Evolutionary conservation across 2,329 filamentous ascomycete species (phyloP).

Genomic region (Talaromyces sp.): DNA sequence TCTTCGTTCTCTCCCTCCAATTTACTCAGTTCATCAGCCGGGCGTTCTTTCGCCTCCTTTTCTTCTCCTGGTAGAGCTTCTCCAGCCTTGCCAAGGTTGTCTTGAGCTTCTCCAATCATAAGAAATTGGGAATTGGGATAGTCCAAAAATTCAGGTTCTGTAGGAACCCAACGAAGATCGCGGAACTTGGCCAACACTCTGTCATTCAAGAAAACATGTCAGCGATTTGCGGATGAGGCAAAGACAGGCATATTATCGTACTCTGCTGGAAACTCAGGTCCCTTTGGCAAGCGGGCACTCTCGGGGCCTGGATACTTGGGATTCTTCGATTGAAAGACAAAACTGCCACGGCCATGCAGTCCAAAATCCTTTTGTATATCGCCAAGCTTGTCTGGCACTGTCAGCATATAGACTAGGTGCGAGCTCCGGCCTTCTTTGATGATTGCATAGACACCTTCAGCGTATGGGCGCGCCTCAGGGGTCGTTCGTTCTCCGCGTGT

Average conservation of each 20-base stretch:
- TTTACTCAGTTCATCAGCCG: constrained; percentile 66
- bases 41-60: constrained; percentile 55
- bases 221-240: constrained; percentile 9
- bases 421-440: constrained; percentile 65
- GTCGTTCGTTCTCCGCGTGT: constrained; percentile 64
- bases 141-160: constrained; percentile 67
- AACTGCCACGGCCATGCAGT: constrained; percentile 65
- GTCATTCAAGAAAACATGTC: neutral
- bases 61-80: constrained; percentile 35
- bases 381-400: constrained; percentile 63
- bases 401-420: constrained; percentile 75
- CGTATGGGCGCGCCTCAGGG: constrained; percentile 68
- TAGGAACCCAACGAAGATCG: constrained; percentile 66
- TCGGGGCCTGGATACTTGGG: constrained; percentile 63
- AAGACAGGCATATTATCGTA: constrained; percentile 33
- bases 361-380: constrained; percentile 73
- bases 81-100: constrained; percentile 29
- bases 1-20: constrained; percentile 70
- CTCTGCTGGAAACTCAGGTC: constrained; percentile 65
- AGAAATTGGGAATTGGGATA: constrained; percentile 72
- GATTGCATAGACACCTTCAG: constrained; percentile 79
- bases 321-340: constrained; percentile 75
- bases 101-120: constrained; percentile 59
- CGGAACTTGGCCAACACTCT: constrained; percentile 68
- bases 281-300: constrained; percentile 57